Conservation (phyloP, 768 basidiomycete genomes). For the Collybia mongolica region DNA sequence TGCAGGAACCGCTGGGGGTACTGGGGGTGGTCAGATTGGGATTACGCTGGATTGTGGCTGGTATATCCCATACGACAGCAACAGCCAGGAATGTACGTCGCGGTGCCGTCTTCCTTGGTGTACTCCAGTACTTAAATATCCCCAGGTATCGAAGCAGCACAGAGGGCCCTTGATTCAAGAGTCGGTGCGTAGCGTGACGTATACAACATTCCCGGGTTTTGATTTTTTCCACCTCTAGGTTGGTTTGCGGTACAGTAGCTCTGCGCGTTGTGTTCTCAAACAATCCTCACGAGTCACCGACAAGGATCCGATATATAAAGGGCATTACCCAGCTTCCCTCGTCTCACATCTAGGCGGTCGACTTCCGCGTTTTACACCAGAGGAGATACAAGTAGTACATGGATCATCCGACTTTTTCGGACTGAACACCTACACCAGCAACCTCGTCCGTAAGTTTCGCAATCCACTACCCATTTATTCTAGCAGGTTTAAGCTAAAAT, state of each 20-base stretch:
- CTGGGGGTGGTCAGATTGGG: conserved; percentile 40
- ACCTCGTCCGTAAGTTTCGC: conserved; percentile 48
- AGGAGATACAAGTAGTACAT: conserved; percentile 54
- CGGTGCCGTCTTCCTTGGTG: not conserved
- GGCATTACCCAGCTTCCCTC: conserved; percentile 57
- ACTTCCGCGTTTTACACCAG: conserved; percentile 52
- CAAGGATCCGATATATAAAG: conserved; percentile 70
- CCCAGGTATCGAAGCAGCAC: conserved; percentile 58
- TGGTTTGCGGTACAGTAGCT: conserved; percentile 39
- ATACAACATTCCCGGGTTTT: not conserved
- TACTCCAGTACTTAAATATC: not conserved
- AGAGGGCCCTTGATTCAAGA: conserved; percentile 60
- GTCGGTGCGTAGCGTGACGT: conserved; percentile 42
- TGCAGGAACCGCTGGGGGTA: conserved; percentile 51
- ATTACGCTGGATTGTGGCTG: conserved; percentile 72
- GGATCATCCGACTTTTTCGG: conserved; percentile 70
- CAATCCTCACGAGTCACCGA: conserved; percentile 19
- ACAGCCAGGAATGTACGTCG: conserved; percentile 57
- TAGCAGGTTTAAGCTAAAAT: not conserved
- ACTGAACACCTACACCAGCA: conserved; percentile 64
- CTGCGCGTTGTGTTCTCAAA: conserved; percentile 6
- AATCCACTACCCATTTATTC: not conserved
- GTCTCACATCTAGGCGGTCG: conserved; percentile 47
- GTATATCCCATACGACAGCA: conserved; percentile 63
- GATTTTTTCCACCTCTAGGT: conserved; percentile 23